A percentile compares a stretch with the other conserved stretches of the same genome.
Evolutionary conservation across 768 basidiomycete genomes (phyloP).

Genomic region (Tulasnella sp.): DNA sequence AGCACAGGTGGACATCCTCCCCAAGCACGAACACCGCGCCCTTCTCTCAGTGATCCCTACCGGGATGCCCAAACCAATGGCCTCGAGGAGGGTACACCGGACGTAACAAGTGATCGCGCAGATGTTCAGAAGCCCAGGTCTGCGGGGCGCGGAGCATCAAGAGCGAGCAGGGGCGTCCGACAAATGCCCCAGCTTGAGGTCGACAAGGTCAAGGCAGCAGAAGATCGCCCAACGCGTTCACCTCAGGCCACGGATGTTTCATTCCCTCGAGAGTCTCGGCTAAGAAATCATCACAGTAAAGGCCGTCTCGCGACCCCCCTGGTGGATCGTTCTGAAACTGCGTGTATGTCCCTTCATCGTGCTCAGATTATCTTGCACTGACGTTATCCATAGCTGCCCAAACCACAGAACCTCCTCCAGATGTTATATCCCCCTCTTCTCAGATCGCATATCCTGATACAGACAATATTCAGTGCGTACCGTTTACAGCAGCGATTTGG

Average conservation of each 20-base stretch:
- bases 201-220: neutral
- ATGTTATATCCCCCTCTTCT: too few species aligned
- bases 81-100: neutral
- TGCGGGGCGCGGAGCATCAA: neutral
- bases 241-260: neutral
- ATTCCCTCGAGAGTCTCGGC: neutral
- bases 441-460: too few species aligned
- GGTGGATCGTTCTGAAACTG: neutral
- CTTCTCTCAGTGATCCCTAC: neutral
- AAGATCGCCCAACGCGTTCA: neutral
- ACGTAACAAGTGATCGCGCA: neutral
- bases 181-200: neutral
- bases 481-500: too few species aligned
- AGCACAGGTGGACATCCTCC: neutral
- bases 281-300: neutral
- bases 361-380: too few species aligned
- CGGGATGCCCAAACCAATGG: neutral
- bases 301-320: neutral
- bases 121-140: neutral
- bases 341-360: neutral
- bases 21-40: neutral
- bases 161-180: neutral
- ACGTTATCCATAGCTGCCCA: too few species aligned
- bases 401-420: too few species aligned
- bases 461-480: too few species aligned